Conservation (phyloP, 495 filamentous ascomycete species). For the Cairneyella variabilis region DNA sequence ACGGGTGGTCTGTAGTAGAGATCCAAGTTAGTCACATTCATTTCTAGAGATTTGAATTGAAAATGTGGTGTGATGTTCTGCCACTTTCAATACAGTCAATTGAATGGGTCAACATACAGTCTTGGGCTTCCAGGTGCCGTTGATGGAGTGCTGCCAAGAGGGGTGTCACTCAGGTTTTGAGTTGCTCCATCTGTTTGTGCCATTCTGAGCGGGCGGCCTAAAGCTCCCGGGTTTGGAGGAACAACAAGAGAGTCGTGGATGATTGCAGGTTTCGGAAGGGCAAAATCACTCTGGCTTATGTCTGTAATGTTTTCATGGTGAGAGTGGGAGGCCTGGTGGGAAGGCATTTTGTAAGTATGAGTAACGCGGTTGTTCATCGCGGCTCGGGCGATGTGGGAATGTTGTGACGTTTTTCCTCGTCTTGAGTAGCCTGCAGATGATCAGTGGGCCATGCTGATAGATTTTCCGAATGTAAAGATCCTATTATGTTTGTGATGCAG, state of each 20-base stretch:
- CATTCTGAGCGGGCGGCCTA: constrained; percentile 15
- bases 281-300: constrained; percentile 9
- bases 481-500: background rate
- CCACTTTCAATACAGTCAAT: no score
- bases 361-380: constrained; percentile 39
- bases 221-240: constrained; percentile 19
- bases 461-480: background rate
- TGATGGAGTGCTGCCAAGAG: constrained; percentile 43
- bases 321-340: constrained; percentile 9
- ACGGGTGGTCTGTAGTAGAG: constrained; percentile 47
- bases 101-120: no score
- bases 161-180: constrained; percentile 24
- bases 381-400: constrained; percentile 44
- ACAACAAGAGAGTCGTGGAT: constrained; percentile 15
- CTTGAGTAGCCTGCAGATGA: background rate
- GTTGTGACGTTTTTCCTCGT: constrained; percentile 23
- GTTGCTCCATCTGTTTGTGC: constrained; percentile 29
- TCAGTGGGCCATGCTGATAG: constrained; percentile 1
- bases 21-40: background rate
- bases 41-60: background rate
- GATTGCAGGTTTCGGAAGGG: constrained; percentile 9
- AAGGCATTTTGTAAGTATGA: constrained; percentile 22
- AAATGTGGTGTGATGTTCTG: background rate
- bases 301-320: background rate
- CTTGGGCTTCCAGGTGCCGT: constrained; percentile 51